Evolutionary conservation across 805 yeast species (phyloP), one percentile per base, ranked within the genome.

Genomic region (Candida tallmaniae): DNA sequence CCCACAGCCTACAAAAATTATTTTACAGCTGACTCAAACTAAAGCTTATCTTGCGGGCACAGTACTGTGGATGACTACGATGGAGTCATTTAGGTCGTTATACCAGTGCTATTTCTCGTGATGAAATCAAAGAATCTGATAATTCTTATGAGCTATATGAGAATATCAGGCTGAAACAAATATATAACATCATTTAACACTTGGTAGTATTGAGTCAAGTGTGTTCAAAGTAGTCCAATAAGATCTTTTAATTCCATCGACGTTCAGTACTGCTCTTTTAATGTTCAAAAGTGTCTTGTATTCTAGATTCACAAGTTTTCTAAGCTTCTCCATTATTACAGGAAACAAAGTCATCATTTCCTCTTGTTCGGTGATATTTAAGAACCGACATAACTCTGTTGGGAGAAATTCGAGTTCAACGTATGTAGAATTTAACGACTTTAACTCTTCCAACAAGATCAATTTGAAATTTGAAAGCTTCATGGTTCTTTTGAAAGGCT

Each of bases 401-500:
- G 43, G 49, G 3, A 46, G 36, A 23, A 56, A 51, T 33, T 60
- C 62, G 5, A 55, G 31, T 15, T 30, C 29, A 6, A 54, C 9
- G 20, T 25, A 29, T 4, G 29, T 15, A 9, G 20, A 28, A 13
- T 32, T 22, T 7, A 16, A 5, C 10, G 10, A 10, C 5, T 29
- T 22, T 6, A 35, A 14, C 5, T 29, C 30, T 24, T 48, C 50
- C 6, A 37, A 23, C 8, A 60, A 35, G 6, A 42, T 32, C 2
- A 61, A 31, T 25, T 50, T 51, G 32, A 60, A 52, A 14, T 38
- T 40, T 1, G 54, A 44, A 1, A 53, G 37, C 26, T 59, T 58
- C 18, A 58, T 27, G 3, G 65, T 56, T 18, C 64, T 42, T 7
- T 45, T 43, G 23, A 38, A 56, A 2, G 63, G 65, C 30, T 56